Percentiles rank a stretch among this genome's conserved stretches.
phyloP scores from a whole-genome alignment of 177 flowering plant genomes.

The Tripterygium wilfordii region DNA sequence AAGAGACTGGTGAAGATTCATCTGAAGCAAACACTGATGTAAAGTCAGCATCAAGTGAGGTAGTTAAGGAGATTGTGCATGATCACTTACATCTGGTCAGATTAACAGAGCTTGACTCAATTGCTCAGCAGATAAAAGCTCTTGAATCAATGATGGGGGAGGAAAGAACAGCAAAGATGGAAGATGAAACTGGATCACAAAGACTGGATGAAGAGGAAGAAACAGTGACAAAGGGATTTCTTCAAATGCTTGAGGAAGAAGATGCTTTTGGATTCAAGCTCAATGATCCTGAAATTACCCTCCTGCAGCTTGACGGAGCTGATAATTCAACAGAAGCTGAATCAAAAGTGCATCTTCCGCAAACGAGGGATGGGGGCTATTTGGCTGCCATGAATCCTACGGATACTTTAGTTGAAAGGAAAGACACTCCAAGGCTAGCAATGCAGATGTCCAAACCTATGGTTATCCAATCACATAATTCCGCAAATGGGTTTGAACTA shows the following conservation, averaged over 20 bases:
- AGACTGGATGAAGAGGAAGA: constrained; percentile 84
- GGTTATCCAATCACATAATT: constrained; percentile 35
- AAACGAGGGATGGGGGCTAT: constrained; percentile 90
- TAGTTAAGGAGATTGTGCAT: constrained; percentile 70
- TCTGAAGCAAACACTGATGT: constrained; percentile 31
- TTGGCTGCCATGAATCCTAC: constrained; percentile 76
- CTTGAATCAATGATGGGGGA: constrained; percentile 73
- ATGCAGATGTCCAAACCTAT: constrained; percentile 83
- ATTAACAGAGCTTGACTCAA: constrained; percentile 71
- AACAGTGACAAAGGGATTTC: constrained; percentile 79
- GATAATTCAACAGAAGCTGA: constrained; percentile 30
- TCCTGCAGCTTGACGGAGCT: constrained; percentile 23
- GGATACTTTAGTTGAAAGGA: constrained; percentile 39
- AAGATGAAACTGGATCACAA: constrained; percentile 48
- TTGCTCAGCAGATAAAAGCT: constrained; percentile 89
- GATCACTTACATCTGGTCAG: constrained; percentile 53
- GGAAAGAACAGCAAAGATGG: constrained; percentile 30
- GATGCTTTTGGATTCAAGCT: constrained; percentile 24
- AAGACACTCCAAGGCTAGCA: constrained; percentile 80
- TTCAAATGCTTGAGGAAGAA: constrained; percentile 79
- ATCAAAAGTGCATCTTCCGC: constrained; percentile 49
- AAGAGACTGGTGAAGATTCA: constrained; percentile 24
- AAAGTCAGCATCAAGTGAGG: constrained; percentile 55
- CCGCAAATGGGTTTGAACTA: constrained; percentile 57
- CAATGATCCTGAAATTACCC: constrained; percentile 16